Evolutionary conservation across 805 yeast species (phyloP).

Genomic region (Scheffersomyces lignosus): DNA sequence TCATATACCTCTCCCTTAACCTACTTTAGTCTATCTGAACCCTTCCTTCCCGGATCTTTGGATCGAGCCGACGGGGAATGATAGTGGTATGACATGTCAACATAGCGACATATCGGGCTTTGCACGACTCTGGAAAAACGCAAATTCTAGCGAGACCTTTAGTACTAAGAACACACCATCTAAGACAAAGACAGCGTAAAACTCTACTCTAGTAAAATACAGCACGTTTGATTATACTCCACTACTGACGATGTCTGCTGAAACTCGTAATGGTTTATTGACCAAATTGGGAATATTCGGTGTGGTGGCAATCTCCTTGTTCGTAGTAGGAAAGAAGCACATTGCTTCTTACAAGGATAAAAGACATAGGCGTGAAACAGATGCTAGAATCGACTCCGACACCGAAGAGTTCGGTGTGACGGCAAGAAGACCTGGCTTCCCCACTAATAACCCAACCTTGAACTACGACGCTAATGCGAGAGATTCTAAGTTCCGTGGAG

Average conservation of each 20-base stretch:
- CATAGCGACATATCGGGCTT: no score
- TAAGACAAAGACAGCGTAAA: no score
- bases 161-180: no score
- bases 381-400: constrained; percentile 32
- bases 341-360: constrained; percentile 34
- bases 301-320: constrained; percentile 30
- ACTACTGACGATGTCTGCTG: constrained; percentile 26
- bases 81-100: no score
- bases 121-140: no score
- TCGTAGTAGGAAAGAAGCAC: constrained; percentile 34
- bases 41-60: no score
- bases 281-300: constrained; percentile 34
- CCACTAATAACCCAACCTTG: constrained; percentile 32
- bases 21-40: no score
- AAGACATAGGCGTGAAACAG: constrained; percentile 36
- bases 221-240: no score
- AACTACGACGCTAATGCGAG: constrained; percentile 40
- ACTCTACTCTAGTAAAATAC: no score
- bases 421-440: constrained; percentile 56
- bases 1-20: no score
- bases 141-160: no score
- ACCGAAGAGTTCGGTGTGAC: constrained; percentile 27
- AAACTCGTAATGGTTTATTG: constrained; percentile 37
- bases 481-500: constrained; percentile 67
- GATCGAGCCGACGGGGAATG: no score